Evolutionary conservation across 768 basidiomycete genomes (phyloP).

Genomic region (Boletus vinaceobasis): DNA sequence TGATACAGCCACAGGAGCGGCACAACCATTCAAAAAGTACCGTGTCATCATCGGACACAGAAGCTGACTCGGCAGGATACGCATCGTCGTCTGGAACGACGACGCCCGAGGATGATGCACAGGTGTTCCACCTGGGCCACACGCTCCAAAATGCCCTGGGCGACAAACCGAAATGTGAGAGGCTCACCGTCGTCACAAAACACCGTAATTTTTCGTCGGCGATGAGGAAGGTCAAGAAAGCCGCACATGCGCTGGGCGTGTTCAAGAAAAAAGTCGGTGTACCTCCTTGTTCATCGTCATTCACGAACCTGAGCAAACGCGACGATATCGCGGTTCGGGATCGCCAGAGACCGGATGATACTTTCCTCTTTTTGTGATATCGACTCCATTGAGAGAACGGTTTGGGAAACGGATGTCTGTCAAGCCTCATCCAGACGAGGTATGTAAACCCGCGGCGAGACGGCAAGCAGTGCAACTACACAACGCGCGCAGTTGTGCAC

Average conservation of each 20-base stretch:
- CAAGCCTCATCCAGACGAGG: conserved; percentile 25
- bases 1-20: not conserved
- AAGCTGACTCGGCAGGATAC: conserved; percentile 18
- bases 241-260: conserved; percentile 12
- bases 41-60: conserved; percentile 21
- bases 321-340: not conserved
- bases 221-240: conserved; percentile 24
- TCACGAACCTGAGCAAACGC: not conserved
- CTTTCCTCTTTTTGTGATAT: conserved; percentile 19
- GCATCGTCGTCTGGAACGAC: conserved; percentile 31
- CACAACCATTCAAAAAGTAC: not conserved
- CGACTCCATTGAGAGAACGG: conserved; percentile 28
- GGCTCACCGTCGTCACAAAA: conserved; percentile 8
- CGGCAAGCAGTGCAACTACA: too few relatives aligned
- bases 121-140: conserved; percentile 21
- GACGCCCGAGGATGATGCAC: conserved; percentile 29
- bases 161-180: conserved; percentile 5
- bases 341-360: conserved; percentile 22
- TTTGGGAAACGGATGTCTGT: conserved; percentile 30
- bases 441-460: conserved; percentile 13
- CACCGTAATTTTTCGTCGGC: conserved; percentile 14
- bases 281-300: not conserved
- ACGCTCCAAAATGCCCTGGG: conserved; percentile 3
- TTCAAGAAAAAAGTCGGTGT: conserved; percentile 27
- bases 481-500: too few relatives aligned